A percentile compares a stretch with the other conserved stretches of the same genome.
Conservation (phyloP, 805 yeast genomes). For the Candida schatavii region DNA sequence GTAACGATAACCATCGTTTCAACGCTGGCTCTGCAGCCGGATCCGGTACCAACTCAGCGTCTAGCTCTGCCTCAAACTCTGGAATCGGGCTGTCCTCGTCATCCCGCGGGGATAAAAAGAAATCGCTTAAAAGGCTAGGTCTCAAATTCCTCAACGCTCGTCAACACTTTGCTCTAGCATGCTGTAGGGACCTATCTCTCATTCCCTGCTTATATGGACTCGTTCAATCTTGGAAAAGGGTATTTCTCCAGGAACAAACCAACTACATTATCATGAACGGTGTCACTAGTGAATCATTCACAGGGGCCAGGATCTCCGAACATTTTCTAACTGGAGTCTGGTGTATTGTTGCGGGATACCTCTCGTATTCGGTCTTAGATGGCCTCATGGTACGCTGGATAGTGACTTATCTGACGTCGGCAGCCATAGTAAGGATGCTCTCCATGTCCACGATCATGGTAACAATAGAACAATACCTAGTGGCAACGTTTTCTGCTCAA, state of each 20-base stretch:
- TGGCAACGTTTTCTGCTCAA: conserved; percentile 63
- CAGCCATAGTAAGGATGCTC: conserved; percentile 83
- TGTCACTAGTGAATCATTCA: conserved; percentile 25
- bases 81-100: neutral
- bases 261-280: conserved; percentile 1
- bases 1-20: neutral
- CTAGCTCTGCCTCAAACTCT: conserved; percentile 8
- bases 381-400: conserved; percentile 93
- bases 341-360: conserved; percentile 85
- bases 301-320: conserved; percentile 71
- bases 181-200: conserved; percentile 76
- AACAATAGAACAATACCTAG: conserved; percentile 64
- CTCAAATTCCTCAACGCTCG: conserved; percentile 68
- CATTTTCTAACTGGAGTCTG: conserved; percentile 83
- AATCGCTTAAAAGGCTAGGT: conserved; percentile 54
- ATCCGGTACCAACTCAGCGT: neutral
- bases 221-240: conserved; percentile 41
- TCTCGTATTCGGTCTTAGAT: conserved; percentile 80
- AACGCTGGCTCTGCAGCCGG: neutral
- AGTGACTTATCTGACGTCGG: conserved; percentile 81
- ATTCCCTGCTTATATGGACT: conserved; percentile 62
- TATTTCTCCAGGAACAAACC: conserved; percentile 17
- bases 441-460: conserved; percentile 76
- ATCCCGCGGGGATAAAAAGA: conserved; percentile 12
- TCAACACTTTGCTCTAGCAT: conserved; percentile 71